Base-by-base conservation (phyloP, 2,329 filamentous ascomycete species). In the Diaporthe citriasiana region DNA sequence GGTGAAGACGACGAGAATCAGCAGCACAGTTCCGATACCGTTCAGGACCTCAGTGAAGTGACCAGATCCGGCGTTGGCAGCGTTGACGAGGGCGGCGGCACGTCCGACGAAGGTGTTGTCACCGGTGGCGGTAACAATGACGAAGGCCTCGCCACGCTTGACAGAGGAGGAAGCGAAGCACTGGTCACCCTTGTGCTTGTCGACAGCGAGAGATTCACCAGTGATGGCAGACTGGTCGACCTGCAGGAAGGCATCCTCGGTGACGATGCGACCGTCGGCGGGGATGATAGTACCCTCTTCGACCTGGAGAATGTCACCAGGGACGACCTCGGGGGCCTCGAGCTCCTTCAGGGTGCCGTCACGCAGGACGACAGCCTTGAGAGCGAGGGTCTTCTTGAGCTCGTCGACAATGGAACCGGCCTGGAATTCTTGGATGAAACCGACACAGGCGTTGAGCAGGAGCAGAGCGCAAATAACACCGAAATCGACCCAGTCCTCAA, bases 211-310 rank as follows among this genome's bases (percentile, higher is more conserved):
- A 77, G 95, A 97, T 86, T 98, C 95, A 79, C 95, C 95, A 74
- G 95, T 97, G 82, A 97, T 95, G 82, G 94, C 92, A 75, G 95
- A 97, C 87, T 97, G 95, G 84, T 98, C 95, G 77, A 97, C 93
- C 86, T 97, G 95, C 76, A 96, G 89, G 87, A 95, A 95, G 75
- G 94, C 93, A 82, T 93, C 92, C 79, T 95, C 93, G 80, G 94
- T 95, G 76, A 97, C 91, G 79, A 97, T 93, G 78, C 93, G 93
- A 78, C 95, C 95, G 84, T 98, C 95, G 78, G 95, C 95, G 77
- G 95, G 94, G 79, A 97, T 94, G 79, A 97, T 97, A 77, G 94
- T 96, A 85, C 95, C 95, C 89, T 97, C 95, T 84, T 97, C 94
- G 77, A 97, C 90, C 84, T 95, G 93, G 76, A 97, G 89, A 80